Evolutionary conservation across 805 yeast genomes (phyloP), one percentile per base, ranked within the genome.

Genomic region (Yamadazyma takamatsuzukensis): DNA sequence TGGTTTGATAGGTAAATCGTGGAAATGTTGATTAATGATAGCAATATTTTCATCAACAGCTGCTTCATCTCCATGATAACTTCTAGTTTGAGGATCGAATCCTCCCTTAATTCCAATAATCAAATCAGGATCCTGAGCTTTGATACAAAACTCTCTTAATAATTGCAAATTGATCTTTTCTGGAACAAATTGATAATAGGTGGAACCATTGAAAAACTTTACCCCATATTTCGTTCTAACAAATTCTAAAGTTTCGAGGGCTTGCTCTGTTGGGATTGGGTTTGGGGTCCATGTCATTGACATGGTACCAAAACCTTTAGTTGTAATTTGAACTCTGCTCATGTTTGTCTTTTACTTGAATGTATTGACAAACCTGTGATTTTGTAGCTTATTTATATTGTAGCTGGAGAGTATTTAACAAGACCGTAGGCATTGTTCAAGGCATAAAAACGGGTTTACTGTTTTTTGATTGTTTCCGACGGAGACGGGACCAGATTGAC

Each of bases 71-170:
- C 79, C 76, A 33, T 59, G 68, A 5, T 90, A 84, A 0, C 34
- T 27, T 17, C 68, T 41, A 2, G 54, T 64, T 2, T 47, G 47
- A 1, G 27, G n/a, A 39, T 68, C 57, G 28, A 65, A 21, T 5
- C 77, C 80, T 29, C 95, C 94, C 56, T 87, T 87, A 41, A 86
- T 72, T 16, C 81, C 73, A 27, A 86, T 51, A 13, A 74, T 60
- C 28, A 79, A 76, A 40, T 80, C 49, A 12, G 17, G 15, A 3
- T 50, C 65, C 32, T 72, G 59, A 32, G 78, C 70, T 32, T 63
- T 61, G 21, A 51, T 65, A 45, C 83, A 74, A 51, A 82, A 86
- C 6, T 66, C 71, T 29, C 70, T 61, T 25, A 84, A 53, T 35
- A 75, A 66, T 45, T 70, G 58, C 61, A 87, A 61, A 49, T 83